A percentile compares a stretch with the other conserved stretches of the same genome.
phyloP scores from a whole-genome alignment of 192 early-diverging fungal species.

The Entomortierella chlamydospora region DNA sequence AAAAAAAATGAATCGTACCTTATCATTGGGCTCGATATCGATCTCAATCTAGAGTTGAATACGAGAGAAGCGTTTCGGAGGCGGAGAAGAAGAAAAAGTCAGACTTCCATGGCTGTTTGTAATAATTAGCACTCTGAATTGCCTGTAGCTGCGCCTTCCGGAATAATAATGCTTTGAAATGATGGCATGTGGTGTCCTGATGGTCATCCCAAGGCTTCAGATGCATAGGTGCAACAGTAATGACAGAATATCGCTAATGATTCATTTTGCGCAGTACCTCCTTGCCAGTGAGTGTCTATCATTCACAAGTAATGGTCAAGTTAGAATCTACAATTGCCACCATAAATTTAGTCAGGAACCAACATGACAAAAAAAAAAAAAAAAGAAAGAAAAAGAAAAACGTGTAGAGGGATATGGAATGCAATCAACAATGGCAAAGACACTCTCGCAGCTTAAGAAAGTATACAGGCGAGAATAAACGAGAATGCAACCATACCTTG shows the following conservation, averaged over 20 bases:
- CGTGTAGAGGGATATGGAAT: not conserved
- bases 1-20: conserved; percentile 46
- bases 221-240: too few species aligned
- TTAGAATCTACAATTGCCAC: too few species aligned
- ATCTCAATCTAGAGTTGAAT: conserved; percentile 83
- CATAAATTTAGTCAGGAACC: not conserved
- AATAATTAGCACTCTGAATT: not conserved
- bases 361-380: not conserved
- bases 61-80: not conserved
- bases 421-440: conserved; percentile 1
- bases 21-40: conserved; percentile 85
- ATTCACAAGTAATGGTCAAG: too few species aligned
- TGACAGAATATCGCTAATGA: too few species aligned
- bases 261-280: conserved; percentile 71
- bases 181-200: too few species aligned
- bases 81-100: not conserved
- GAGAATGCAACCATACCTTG: conserved; percentile 62
- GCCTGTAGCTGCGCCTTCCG: conserved; percentile 2
- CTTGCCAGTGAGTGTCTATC: conserved; percentile 88
- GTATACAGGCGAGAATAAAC: too few species aligned
- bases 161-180: not conserved
- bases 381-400: too few species aligned
- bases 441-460: too few species aligned
- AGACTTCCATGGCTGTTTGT: not conserved
- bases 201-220: not conserved